These are phyloP conservation scores for Aureobasidium sp. DNA, from an alignment of 2,329 filamentous ascomycete species.

Conservation along the genomic window DNA sequence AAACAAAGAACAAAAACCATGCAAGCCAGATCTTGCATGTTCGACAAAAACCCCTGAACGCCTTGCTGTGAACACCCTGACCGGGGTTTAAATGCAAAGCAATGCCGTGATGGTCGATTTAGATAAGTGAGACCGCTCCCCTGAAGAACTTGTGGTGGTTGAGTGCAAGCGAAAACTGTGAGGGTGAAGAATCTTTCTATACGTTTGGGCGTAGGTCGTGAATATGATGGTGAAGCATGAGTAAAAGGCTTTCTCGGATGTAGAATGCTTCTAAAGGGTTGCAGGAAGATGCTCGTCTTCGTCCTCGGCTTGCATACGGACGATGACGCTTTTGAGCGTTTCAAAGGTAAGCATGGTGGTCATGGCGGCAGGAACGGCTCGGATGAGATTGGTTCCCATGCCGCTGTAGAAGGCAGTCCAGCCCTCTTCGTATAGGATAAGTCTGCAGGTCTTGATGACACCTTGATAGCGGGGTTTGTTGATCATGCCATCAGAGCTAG, in stretches of 20 bases:
- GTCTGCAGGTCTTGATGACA: constrained; percentile 70
- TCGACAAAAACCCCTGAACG: background rate
- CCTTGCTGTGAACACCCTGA: constrained; percentile 6
- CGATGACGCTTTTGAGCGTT: constrained; percentile 53
- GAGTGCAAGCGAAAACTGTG: background rate
- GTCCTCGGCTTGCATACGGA: constrained; percentile 46
- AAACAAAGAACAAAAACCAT: background rate
- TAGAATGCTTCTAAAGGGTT: background rate
- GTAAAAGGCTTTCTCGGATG: background rate
- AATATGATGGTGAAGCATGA: background rate
- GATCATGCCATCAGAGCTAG: constrained; percentile 46
- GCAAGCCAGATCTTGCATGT: background rate
- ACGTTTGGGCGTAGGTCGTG: constrained; percentile 11
- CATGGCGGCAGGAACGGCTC: constrained; percentile 88
- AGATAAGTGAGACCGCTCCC: background rate
- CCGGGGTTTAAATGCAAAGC: constrained; percentile 1
- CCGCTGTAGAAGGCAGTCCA: constrained; percentile 96
- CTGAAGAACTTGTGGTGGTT: background rate
- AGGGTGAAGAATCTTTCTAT: constrained; percentile 1
- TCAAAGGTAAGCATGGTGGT: constrained; percentile 98
- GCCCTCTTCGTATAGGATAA: constrained; percentile 82
- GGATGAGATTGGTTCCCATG: constrained; percentile 95
- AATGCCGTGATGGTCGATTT: background rate
- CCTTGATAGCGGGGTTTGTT: constrained; percentile 60
- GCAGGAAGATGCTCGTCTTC: background rate